Percentiles rank a stretch among this genome's conserved stretches.
Evolutionary conservation across 2,329 filamentous ascomycete species (phyloP).

Genomic region (Chalaropsis ovoidea): DNA sequence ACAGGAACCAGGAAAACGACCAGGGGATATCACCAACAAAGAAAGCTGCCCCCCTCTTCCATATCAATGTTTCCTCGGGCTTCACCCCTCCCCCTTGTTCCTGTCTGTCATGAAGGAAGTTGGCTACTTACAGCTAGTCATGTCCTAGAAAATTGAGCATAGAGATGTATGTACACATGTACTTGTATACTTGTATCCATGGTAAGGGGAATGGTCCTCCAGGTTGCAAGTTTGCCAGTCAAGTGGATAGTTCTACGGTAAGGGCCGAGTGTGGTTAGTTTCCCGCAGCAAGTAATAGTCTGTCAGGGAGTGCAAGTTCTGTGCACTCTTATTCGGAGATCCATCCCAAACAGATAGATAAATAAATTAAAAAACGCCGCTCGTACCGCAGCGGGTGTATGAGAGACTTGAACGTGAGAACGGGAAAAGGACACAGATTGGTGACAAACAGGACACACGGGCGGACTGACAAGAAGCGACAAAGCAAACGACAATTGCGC

Average conservation of each 20-base stretch:
- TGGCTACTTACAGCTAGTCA: no score
- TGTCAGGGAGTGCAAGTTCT: neutral
- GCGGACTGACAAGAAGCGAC: neutral
- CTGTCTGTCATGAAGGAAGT: neutral
- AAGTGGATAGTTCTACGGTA: constrained; percentile 4
- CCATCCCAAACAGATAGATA: neutral
- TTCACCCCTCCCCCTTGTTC: neutral
- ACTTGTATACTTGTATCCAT: neutral
- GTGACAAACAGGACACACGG: neutral
- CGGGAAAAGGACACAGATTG: neutral
- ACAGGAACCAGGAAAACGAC: neutral
- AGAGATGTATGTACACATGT: neutral
- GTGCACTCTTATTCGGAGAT: neutral
- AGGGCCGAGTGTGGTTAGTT: neutral
- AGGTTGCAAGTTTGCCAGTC: no score
- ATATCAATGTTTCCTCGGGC: neutral
- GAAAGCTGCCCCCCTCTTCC: neutral
- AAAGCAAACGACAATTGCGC: neutral
- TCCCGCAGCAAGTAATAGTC: neutral
- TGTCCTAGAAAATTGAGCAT: no score
- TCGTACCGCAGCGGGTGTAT: neutral
- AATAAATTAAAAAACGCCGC: neutral
- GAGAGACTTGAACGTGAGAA: neutral
- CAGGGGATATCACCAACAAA: neutral
- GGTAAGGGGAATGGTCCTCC: no score